phyloP scores from a whole-genome alignment of 169 alveolate genomes.

The Besnoitia besnoiti region DNA sequence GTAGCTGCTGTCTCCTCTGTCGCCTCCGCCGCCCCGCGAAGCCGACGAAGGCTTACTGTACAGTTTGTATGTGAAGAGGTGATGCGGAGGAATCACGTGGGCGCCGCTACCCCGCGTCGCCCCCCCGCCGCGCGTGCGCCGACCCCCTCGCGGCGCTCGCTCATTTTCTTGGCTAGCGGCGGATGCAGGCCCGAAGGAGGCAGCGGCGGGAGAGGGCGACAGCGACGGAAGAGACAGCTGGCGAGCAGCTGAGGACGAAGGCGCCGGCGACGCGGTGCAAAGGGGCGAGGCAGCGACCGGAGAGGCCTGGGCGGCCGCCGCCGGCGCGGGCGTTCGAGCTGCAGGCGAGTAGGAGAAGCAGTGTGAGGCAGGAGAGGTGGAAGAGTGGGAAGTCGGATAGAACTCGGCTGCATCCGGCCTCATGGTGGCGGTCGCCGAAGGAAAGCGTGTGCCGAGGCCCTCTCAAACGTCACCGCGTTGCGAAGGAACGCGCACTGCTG shows the following conservation, averaged over 20 bases:
- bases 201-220: background rate
- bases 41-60: background rate
- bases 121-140: background rate
- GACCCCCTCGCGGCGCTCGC: background rate
- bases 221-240: background rate
- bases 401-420: slow-evolving; percentile 16
- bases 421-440: background rate
- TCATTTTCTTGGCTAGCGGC: background rate
- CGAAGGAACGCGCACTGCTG: too few relatives aligned
- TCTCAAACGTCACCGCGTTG: too few relatives aligned
- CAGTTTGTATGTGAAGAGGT: background rate
- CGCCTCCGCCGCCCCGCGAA: background rate
- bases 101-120: background rate
- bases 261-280: background rate
- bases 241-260: too few relatives aligned
- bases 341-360: background rate
- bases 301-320: slow-evolving; percentile 5
- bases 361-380: background rate
- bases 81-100: background rate
- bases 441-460: too few relatives aligned
- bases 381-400: background rate
- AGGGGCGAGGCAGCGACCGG: background rate
- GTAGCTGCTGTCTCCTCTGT: background rate
- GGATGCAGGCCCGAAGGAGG: background rate
- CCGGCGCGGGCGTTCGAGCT: background rate